A percentile compares a stretch with the other conserved stretches of the same genome.
These are phyloP conservation scores for Carallia brachiata DNA, from an alignment of 345 rosid genomes.

Conservation along the genomic window DNA sequence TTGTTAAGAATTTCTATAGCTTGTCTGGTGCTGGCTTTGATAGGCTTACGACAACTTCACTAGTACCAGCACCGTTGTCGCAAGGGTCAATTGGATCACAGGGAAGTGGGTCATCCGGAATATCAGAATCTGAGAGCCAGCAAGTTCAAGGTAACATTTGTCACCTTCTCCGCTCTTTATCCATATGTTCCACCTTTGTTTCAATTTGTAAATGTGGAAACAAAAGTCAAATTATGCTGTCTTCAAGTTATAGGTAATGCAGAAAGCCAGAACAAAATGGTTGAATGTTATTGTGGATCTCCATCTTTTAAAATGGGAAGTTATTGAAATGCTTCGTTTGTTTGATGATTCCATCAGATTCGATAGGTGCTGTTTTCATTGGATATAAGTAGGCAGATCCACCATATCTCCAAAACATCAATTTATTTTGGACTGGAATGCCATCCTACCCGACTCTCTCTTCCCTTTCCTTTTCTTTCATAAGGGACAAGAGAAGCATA, in stretches of 20 bases:
- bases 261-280: too few relatives aligned
- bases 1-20: constrained; percentile 5
- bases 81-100: constrained; percentile 60
- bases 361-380: not conserved
- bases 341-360: not conserved
- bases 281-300: too few relatives aligned
- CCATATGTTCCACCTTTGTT: not conserved
- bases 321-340: not conserved
- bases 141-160: constrained; percentile 46
- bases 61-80: constrained; percentile 12
- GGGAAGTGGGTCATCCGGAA: constrained; percentile 57
- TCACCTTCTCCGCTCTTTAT: not conserved
- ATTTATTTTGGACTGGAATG: not conserved
- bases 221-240: too few relatives aligned
- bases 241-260: too few relatives aligned
- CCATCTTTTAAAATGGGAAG: too few relatives aligned
- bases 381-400: not conserved
- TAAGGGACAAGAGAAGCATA: not conserved
- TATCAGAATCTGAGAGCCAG: constrained; percentile 51
- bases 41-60: constrained; percentile 8
- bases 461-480: not conserved
- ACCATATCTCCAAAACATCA: not conserved
- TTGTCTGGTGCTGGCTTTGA: constrained; percentile 10
- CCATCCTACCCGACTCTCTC: not conserved
- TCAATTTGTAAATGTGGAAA: too few relatives aligned